phyloP scores from a whole-genome alignment of 257 asterid species.

The Nicotiana otophora region DNA sequence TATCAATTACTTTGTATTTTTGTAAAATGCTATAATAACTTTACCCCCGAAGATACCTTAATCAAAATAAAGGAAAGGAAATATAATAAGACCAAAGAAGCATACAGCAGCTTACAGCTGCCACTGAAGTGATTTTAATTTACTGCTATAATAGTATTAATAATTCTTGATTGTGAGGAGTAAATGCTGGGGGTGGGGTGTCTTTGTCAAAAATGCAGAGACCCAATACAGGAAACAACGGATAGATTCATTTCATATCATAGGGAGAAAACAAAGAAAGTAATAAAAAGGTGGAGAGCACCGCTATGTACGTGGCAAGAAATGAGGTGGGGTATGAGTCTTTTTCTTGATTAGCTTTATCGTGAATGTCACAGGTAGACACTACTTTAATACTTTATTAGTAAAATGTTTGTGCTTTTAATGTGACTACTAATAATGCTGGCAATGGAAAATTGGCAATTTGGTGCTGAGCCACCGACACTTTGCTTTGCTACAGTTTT shows the following conservation, averaged over 20 bases:
- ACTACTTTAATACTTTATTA: background rate
- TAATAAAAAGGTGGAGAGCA: background rate
- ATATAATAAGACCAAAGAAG: background rate
- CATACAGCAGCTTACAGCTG: constrained; percentile 2
- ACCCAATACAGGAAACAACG: constrained; percentile 9
- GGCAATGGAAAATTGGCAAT: background rate
- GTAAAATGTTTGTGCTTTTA: background rate
- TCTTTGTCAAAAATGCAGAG: background rate
- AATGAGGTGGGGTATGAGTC: background rate
- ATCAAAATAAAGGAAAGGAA: background rate
- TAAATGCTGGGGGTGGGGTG: background rate
- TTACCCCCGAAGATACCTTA: no score
- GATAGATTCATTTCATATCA: background rate
- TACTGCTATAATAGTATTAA: background rate
- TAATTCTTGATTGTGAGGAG: background rate
- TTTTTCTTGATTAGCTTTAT: background rate
- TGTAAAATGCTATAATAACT: no score
- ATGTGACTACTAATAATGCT: constrained; percentile 2
- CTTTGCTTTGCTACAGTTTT: background rate
- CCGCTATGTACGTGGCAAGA: constrained; percentile 15
- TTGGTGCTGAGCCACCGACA: background rate
- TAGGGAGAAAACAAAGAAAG: background rate
- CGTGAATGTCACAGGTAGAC: background rate
- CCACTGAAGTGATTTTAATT: background rate
- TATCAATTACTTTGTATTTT: no score